phyloP scores from a whole-genome alignment of 441 rosid species.

The Pelargonium cotyledonis region DNA sequence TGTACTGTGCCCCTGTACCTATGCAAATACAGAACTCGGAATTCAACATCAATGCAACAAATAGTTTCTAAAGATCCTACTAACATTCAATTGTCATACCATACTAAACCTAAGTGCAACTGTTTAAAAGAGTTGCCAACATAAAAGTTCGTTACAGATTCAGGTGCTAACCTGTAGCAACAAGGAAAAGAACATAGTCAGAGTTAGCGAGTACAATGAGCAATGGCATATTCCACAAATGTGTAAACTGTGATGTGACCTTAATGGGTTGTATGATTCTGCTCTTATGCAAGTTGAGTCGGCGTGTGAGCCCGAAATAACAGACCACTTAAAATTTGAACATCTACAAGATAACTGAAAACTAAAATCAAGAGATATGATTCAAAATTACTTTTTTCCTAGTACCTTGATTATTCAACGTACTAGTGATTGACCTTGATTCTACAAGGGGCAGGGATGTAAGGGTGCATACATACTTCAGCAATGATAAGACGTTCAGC shows the following conservation, averaged over 20 bases:
- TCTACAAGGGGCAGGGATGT: not conserved
- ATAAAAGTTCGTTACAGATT: conserved; percentile 50
- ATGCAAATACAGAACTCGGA: not conserved
- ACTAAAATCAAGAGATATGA: not conserved
- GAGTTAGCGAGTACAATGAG: conserved; percentile 5
- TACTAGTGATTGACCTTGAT: not conserved
- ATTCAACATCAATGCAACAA: not conserved
- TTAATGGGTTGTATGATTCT: conserved; percentile 40
- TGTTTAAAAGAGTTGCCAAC: too few relatives aligned
- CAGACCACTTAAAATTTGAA: not conserved
- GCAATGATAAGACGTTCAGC: conserved; percentile 24
- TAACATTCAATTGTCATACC: not conserved
- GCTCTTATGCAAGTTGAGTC: conserved; percentile 32
- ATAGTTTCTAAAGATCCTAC: too few relatives aligned
- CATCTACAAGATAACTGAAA: not conserved
- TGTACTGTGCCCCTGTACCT: conserved; percentile 67
- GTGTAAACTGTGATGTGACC: conserved; percentile 39
- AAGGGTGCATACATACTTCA: conserved; percentile 36
- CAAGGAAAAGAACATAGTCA: conserved; percentile 18
- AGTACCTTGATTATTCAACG: not conserved
- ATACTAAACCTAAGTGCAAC: not conserved
- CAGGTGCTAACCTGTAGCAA: conserved; percentile 71
- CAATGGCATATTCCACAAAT: conserved; percentile 12
- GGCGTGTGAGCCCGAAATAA: conserved; percentile 31
- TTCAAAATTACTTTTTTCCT: not conserved